Evolutionary conservation across 1,284 basidiomycete genomes (phyloP), one percentile per base, ranked within the genome.

Genomic region (Rhodotorula sp.): DNA sequence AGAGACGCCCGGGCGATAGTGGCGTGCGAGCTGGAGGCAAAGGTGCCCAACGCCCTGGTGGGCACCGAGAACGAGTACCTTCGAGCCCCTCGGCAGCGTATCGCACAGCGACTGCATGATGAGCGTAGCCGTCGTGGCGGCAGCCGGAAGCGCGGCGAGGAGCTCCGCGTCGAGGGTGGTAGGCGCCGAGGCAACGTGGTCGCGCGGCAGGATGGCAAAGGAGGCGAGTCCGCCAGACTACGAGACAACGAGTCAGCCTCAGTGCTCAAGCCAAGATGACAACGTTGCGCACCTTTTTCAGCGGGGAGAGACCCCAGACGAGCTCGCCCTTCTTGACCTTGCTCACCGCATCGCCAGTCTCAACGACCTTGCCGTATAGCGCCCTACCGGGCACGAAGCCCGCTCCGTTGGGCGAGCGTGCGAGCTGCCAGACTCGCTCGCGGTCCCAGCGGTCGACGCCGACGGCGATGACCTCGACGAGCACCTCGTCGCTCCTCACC

Each of bases 301-400:
- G 74, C 54, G 82, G 80, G 49, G 80, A 79, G 68, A 83, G 67
- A 9, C 82, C 83, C 71, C 81, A 83, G 4, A 84, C 80, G 19
- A 83, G 74, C 62, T 83, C 82, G 45, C 82, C 82, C 66, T 79
- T 81, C 67, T 79, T 80, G 62, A 79, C 59, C 56, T 68, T 72
- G 7, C 17, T 27, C n/a, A 66, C 72, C 17, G 62, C 67, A 13
- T 62, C 55, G 13, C 83, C 83, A n/a, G 74, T 74, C 62, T 83
- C 82, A 25, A 83, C 72, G 5, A 83, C 79, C 48, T 82, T 80
- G 9, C 83, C 83, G 49, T 79, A 81, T 67, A 84, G 81, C 61
- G 79, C 80, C 17, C 83, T 75, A 0, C 83, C 82, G 13, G 82
- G 82, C 4, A 84, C 79, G 57, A 80, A 82, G 0, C 81, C 81